These are phyloP conservation scores for Pythium phragmitis DNA, from an alignment of 352 stramenopile genomes.

Conservation along the genomic window DNA sequence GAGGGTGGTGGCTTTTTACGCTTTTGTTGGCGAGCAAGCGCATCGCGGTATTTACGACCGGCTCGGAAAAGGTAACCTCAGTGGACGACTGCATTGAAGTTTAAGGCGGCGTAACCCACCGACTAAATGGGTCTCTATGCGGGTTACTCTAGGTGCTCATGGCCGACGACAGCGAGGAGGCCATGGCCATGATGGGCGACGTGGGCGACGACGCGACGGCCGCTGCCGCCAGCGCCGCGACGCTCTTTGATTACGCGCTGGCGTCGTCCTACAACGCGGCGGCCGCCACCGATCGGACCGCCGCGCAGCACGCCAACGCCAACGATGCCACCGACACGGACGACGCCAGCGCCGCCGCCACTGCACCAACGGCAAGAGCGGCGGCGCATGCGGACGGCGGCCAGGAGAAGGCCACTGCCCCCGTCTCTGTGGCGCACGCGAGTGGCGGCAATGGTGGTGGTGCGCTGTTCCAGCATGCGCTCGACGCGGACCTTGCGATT, in stretches of 20 bases:
- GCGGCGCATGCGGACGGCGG: not conserved
- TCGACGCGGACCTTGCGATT: conserved; percentile 16
- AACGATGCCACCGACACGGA: not conserved
- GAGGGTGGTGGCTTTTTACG: not conserved
- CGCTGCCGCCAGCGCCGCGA: not conserved
- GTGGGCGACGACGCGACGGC: conserved; percentile 4
- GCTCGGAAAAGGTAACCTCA: not conserved
- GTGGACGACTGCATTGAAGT: not conserved
- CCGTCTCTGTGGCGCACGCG: not conserved
- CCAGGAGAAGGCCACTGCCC: not conserved
- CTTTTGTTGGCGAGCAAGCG: not conserved
- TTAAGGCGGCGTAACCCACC: no score
- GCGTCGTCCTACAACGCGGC: conserved; percentile 21
- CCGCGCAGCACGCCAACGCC: not conserved
- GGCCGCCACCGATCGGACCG: not conserved
- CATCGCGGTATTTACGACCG: conserved; percentile 1
- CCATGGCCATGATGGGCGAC: conserved; percentile 28
- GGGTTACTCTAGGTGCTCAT: conserved; percentile 2
- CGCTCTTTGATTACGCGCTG: conserved; percentile 29
- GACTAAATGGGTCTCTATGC: no score
- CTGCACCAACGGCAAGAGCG: not conserved
- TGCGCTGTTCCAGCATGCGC: conserved; percentile 18
- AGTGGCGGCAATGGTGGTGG: no score
- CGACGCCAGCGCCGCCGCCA: not conserved
- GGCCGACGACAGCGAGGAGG: conserved; percentile 8